These are phyloP conservation scores for Cladophialophora yegresii DNA, from an alignment of 2,329 filamentous ascomycete genomes.

Conservation along the genomic window DNA sequence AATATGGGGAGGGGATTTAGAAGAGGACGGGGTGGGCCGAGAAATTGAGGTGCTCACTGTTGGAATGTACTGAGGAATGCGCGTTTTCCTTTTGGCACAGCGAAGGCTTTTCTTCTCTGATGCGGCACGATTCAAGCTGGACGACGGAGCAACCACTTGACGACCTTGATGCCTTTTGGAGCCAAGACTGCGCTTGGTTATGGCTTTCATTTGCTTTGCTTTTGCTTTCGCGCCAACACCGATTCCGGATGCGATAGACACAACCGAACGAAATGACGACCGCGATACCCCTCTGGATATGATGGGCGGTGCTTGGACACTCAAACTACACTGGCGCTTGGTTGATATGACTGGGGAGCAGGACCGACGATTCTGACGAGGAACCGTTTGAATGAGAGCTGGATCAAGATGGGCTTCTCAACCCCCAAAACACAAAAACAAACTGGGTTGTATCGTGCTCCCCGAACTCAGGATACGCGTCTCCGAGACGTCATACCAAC, in stretches of 20 bases:
- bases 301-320: not conserved
- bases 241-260: not conserved
- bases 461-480: not conserved
- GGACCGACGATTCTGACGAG: not conserved
- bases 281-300: not conserved
- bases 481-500: not conserved
- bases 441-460: not conserved
- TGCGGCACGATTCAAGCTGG: not conserved
- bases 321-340: not conserved
- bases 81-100: not conserved
- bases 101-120: not conserved
- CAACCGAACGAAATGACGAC: constrained; percentile 6
- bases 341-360: not conserved
- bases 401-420: not conserved
- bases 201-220: constrained; percentile 4
- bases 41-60: not conserved
- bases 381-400: not conserved
- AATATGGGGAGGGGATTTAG: not conserved
- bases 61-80: not conserved
- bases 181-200: not conserved
- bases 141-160: not conserved
- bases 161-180: not conserved
- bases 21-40: not conserved
- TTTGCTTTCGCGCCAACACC: not conserved
- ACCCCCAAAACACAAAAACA: not conserved